Base-by-base conservation (phyloP, 257 asterid species). In the Gentiana dahurica region DNA sequence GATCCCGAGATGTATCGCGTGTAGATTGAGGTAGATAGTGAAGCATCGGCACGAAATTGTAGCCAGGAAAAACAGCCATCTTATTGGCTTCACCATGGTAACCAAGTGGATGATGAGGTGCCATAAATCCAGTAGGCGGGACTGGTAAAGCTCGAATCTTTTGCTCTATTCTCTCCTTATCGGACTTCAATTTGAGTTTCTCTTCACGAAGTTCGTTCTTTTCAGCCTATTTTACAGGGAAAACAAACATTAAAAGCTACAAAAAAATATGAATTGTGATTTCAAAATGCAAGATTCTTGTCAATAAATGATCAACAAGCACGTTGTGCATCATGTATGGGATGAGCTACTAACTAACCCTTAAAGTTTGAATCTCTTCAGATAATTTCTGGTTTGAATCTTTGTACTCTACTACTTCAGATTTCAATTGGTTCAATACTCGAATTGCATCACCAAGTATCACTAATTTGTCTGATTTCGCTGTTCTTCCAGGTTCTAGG, bases 181-280 rank as follows among this genome's bases (percentile, higher is more conserved):
- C 94, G 10, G 84, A 72, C 77, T 80, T 83, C 8, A 89, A 83
- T 67, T 69, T 68, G 57, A 71, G 68, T 74, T 83, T 86, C 92
- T 89, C 92, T 69, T 81, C 94, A 41, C 94, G 89, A 37, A 89
- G 94, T 64, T 86, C 95, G 32, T 83, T 78, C 75, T 86, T 86
- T 65, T 89, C 97, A 1, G 80, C 84, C 97, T 89, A 62, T 72
- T 60, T 59, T 36, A 46, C 43, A 58, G 38, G 13, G 36, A 41
- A 10, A 41, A 41, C 9, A 41, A 41, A 41, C 46, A 7, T 41
- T 5, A 41, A 41, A 5, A 41, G 46, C 46, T 5, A 41, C 46
- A 7, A 41, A 41, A 41, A 41, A 10, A 41, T 41, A 41, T 41
- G 10, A 41, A 41, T 10, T 41, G 9, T 7, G 46, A 4, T 10